A percentile compares a stretch with the other conserved stretches of the same genome.
Conservation (phyloP, 139 green algal species). For the Tetradesmus lagerheimii region DNA sequence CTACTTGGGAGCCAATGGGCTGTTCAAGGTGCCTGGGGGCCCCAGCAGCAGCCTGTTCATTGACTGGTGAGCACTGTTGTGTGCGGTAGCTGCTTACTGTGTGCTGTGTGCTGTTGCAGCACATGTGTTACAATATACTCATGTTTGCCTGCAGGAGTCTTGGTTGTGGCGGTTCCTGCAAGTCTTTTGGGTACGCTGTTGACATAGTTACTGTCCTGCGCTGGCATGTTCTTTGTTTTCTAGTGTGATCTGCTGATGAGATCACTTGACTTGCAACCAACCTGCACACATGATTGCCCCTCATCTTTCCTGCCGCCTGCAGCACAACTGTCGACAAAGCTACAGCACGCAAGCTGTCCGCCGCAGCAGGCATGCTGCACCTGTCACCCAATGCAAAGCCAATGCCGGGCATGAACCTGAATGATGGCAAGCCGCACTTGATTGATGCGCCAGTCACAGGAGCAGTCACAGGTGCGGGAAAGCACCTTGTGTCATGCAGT, state of each 20-base stretch:
- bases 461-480: not conserved
- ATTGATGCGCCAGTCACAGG: conserved; percentile 22
- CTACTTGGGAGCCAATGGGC: conserved; percentile 31
- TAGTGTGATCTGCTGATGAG: too few relatives aligned
- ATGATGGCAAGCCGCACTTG: conserved; percentile 36
- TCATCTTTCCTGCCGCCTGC: not conserved
- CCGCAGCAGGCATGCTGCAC: conserved; percentile 26
- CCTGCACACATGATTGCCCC: too few relatives aligned
- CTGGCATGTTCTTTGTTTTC: not conserved
- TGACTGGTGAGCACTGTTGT: not conserved
- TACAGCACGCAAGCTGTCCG: conserved; percentile 29
- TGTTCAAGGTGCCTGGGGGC: conserved; percentile 31
- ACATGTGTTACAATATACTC: not conserved
- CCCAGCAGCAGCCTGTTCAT: not conserved
- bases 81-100: not conserved
- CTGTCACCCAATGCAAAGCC: not conserved
- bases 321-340: conserved; percentile 37
- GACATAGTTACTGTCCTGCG: not conserved
- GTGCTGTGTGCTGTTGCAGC: not conserved
- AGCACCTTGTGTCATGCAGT: not conserved
- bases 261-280: too few relatives aligned
- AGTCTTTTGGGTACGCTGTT: not conserved
- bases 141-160: not conserved
- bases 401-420: not conserved
- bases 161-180: not conserved